Evolutionary conservation across 2,329 filamentous ascomycete species (phyloP), one percentile per base, ranked within the genome.

Genomic region (Fusarium transvaalense): DNA sequence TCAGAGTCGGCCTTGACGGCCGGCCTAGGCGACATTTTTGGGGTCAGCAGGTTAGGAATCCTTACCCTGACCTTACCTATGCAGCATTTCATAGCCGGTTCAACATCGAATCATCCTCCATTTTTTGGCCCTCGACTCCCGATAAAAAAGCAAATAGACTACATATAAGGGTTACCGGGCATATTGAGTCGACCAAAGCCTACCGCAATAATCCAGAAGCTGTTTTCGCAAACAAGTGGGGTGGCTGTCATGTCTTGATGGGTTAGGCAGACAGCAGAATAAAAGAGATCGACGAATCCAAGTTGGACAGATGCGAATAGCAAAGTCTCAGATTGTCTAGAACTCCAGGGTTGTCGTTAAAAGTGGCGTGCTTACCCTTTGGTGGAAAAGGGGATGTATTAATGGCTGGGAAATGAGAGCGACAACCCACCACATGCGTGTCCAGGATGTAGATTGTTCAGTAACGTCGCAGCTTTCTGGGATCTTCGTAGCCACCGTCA

Each of bases 401-500:
- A 69, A 68, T 61, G 68, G 66, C 59, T 62, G 59, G 41, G 52
- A 56, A 56, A 64, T 52, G 46, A 64, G 54, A 55, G 61, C 68
- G 58, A 64, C 68, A 72, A 71, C 73, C 72, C 71, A 74, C 73
- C 71, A 66, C 64, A 66, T 45, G 34, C 31, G 55, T 32, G 57
- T 56, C 60, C 53, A 56, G 50, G 45, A 61, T 51, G 25, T 37
- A 46, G 25, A 48, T 46, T 27, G 38, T 35, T 72, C 62, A 89
- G 80, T 91, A 91, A 68, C 88, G 86, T 68, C 88, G 87, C 66
- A 90, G 77, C 79, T 91, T 91, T 61, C 87, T 81, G 50, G 88
- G 87, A 79, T 97, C 94, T 76, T 97, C 93, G 81, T 94, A 91
- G 70, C 88, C 87, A 54, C 91, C 91, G 53, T 97, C 94, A 79